Conservation (phyloP, 2,329 filamentous ascomycete species). For the Didymella keratinophila region DNA sequence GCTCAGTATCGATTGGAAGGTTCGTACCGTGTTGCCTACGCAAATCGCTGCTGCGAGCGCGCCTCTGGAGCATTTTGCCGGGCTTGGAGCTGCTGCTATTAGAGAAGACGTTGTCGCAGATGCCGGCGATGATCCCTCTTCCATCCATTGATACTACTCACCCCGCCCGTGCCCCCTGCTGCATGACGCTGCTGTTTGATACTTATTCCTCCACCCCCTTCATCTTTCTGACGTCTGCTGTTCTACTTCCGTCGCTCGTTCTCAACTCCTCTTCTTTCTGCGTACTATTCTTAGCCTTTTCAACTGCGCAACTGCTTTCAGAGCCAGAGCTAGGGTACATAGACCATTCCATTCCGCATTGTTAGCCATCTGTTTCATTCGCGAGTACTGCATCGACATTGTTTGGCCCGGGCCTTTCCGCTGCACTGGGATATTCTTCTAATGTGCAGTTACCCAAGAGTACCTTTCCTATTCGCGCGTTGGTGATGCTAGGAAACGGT, state of each 20-base stretch:
- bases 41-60: constrained; percentile 7
- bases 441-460: constrained; percentile 27
- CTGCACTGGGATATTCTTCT: constrained; percentile 22
- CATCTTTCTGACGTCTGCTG: constrained; percentile 30
- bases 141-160: constrained; percentile 25
- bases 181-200: constrained; percentile 34
- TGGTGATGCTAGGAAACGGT: constrained; percentile 30
- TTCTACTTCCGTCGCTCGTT: constrained; percentile 39
- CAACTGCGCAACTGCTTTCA: constrained; percentile 11
- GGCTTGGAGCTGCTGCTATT: constrained; percentile 12
- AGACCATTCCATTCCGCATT: constrained; percentile 12
- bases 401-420: constrained; percentile 5
- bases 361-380: constrained; percentile 14
- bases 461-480: constrained; percentile 15
- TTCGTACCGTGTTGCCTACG: constrained; percentile 10
- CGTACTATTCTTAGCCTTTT: constrained; percentile 24
- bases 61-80: constrained; percentile 7
- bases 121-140: constrained; percentile 17
- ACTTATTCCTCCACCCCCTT: constrained; percentile 38
- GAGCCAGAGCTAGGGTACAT: constrained; percentile 12
- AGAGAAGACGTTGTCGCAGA: constrained; percentile 24
- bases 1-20: constrained; percentile 13
- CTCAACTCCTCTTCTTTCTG: constrained; percentile 25
- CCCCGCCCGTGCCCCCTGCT: constrained; percentile 17
- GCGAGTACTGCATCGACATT: constrained; percentile 3